These are phyloP conservation scores for Wickerhamiella sorbophila DNA, from an alignment of 805 yeast genomes.

Conservation along the genomic window DNA sequence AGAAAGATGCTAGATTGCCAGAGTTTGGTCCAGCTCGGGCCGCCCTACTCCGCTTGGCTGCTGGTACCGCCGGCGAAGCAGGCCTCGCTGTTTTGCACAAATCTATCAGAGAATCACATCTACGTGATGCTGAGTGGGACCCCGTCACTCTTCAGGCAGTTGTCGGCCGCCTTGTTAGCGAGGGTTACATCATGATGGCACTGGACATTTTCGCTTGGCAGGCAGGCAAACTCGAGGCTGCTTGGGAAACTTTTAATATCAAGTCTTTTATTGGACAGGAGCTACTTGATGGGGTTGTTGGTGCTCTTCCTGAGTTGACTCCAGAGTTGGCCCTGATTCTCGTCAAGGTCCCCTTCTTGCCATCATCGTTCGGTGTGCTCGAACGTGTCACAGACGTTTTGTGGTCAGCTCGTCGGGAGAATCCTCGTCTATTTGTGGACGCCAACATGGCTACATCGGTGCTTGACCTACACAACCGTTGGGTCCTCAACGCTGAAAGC, in stretches of 20 bases:
- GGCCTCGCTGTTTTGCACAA: conserved; percentile 13
- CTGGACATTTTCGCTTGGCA: conserved; percentile 21
- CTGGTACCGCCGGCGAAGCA: conserved; percentile 10
- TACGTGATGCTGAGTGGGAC: conserved; percentile 21
- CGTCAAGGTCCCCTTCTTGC: conserved; percentile 8
- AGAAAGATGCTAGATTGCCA: conserved; percentile 4
- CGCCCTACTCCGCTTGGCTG: conserved; percentile 16
- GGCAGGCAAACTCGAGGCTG: conserved; percentile 7
- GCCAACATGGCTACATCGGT: conserved; percentile 4
- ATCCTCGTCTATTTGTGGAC: background rate
- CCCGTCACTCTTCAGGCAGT: conserved; percentile 17
- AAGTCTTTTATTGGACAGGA: conserved; percentile 14
- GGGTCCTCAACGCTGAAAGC: background rate
- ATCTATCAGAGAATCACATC: conserved; percentile 21
- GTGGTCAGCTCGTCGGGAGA: background rate
- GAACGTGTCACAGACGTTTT: background rate
- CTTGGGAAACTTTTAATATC: conserved; percentile 6
- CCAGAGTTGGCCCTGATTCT: conserved; percentile 11
- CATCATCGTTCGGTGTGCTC: background rate
- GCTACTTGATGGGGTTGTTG: conserved; percentile 5
- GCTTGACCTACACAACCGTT: background rate
- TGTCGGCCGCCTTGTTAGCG: conserved; percentile 1
- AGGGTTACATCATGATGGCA: conserved; percentile 18
- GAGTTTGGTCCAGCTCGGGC: conserved; percentile 16
- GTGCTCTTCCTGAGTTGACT: conserved; percentile 3